These are phyloP conservation scores for Zygosaccharomyces gambellarensis DNA, from an alignment of 805 yeast genomes.

Conservation along the genomic window DNA sequence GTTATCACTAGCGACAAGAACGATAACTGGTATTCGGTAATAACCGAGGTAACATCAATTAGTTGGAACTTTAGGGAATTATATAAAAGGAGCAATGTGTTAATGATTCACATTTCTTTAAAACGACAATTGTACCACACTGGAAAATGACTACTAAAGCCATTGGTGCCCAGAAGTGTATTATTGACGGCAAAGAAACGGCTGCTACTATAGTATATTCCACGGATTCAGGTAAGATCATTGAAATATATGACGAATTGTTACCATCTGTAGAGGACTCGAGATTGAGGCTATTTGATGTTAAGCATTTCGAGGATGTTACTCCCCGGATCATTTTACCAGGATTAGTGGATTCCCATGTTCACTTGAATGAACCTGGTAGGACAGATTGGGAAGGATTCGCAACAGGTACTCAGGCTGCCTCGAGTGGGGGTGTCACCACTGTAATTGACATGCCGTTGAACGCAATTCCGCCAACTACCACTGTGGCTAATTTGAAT, in stretches of 20 bases:
- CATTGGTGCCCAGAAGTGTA: conserved; percentile 54
- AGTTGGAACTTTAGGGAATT: neutral
- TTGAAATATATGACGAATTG: conserved; percentile 43
- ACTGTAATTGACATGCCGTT: conserved; percentile 95
- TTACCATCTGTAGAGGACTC: conserved; percentile 38
- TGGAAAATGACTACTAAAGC: conserved; percentile 37
- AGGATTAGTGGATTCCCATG: conserved; percentile 91
- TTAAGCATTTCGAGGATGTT: conserved; percentile 46
- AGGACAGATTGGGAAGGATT: conserved; percentile 98
- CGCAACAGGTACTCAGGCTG: conserved; percentile 92
- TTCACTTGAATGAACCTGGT: conserved; percentile 95
- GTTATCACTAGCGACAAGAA: neutral
- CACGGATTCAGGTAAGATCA: conserved; percentile 51
- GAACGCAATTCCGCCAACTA: conserved; percentile 94
- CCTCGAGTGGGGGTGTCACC: conserved; percentile 94
- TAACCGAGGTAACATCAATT: neutral
- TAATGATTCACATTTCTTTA: neutral
- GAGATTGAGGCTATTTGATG: conserved; percentile 40
- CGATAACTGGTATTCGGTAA: neutral
- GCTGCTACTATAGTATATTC: conserved; percentile 69
- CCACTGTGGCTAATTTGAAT: conserved; percentile 70
- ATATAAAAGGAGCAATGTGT: neutral
- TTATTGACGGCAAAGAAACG: conserved; percentile 41
- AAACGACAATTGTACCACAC: conserved; percentile 15
- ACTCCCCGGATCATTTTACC: conserved; percentile 71